Base-by-base conservation (phyloP, 768 basidiomycete species). In the Pulveroboletus sp. region DNA sequence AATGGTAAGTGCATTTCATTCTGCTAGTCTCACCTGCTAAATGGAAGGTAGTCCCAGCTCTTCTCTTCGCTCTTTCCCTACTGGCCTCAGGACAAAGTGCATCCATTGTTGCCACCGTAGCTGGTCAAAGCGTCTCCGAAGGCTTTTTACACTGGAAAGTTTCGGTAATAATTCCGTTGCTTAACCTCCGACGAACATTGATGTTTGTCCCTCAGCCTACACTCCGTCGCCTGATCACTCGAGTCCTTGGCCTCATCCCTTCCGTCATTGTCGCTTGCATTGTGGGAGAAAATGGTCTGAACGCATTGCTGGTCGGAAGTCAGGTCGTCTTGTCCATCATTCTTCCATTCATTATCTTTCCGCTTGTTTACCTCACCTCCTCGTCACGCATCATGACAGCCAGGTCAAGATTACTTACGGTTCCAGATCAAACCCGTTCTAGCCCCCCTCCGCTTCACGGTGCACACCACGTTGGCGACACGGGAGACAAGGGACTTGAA, bases 1-100 rank as follows among this genome's bases (percentile, higher is more conserved):
- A 71, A 78, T 64, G 76, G 89, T 82, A 65, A 40, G 81, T 59
- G 11, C 24, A 40, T 37, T 29, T 27, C 20, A 11, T 13, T 8
- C 20, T 27, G n/a, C 3, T 4, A 32, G n/a, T n/a, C 22, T 20
- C 30, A 10, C 16, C 52, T 54, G 8, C 43, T 49, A 31, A 54
- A 43, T n/a, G 22, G 30, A 6, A 37, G 17, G 27, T 50, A 89
- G 90, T 78, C 34, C 85, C 90, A 8, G 93, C 87, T 0, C 80
- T 82, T n/a, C 69, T 96, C 34, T 97, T 96, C 59, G 93, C 94
- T 2, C 63, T 97, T 35, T 90, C 89, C 3, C 71, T 97, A 13
- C 77, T 97, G 12, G 82, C 85, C 29, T 75, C 91, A 2, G 93
- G 94, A 3, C 93, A 96, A 75, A 89, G 89, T 55, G 89, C 94